A percentile compares a stretch with the other conserved stretches of the same genome.
Conservation (phyloP, 1,139 yeast species). For the Scheffersomyces segobiensis region DNA sequence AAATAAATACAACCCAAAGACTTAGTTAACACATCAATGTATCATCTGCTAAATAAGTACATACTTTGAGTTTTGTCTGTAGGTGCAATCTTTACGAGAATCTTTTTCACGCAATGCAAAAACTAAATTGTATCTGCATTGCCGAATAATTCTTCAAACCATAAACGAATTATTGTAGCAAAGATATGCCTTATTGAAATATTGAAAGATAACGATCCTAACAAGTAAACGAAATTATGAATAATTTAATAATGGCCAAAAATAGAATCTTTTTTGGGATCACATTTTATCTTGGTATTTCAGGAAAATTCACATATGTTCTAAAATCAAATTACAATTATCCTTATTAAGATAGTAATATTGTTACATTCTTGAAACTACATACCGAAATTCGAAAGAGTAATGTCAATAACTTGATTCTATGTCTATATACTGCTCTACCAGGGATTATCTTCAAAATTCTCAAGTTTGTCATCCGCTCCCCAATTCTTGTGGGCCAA, state of each 20-base stretch:
- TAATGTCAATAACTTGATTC: neutral
- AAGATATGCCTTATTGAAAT: neutral
- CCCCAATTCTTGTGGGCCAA: constrained; percentile 55
- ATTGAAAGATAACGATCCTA: neutral
- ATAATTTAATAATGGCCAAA: no score
- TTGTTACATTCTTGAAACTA: neutral
- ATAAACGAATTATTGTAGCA: neutral
- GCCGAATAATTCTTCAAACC: neutral
- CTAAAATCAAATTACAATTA: neutral
- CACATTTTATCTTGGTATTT: neutral
- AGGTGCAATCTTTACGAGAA: neutral
- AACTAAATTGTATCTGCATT: neutral
- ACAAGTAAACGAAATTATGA: neutral
- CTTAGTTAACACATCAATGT: neutral
- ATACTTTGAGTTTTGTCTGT: neutral
- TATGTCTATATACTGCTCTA: constrained; percentile 12
- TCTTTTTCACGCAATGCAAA: neutral
- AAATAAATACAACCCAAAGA: no score
- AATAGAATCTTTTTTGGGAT: neutral
- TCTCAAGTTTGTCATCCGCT: constrained; percentile 23
- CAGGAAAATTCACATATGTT: neutral
- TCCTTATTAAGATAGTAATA: neutral
- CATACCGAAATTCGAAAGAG: neutral
- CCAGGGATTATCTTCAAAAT: constrained; percentile 50
- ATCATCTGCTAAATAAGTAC: neutral